These are phyloP conservation scores for Coemansia reversa DNA, from an alignment of 192 early-diverging fungal genomes.

Conservation along the genomic window DNA sequence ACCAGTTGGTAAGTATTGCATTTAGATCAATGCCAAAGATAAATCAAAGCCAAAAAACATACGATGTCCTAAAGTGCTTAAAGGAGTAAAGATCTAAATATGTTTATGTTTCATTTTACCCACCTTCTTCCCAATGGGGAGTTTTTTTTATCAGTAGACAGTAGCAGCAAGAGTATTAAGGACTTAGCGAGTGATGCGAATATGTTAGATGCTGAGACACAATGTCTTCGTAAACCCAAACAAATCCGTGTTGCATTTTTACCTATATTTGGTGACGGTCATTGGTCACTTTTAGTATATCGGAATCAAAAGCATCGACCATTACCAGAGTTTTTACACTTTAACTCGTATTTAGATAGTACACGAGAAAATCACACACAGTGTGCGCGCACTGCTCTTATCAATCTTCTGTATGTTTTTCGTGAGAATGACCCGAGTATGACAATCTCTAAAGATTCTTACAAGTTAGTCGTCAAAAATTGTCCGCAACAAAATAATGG, in stretches of 20 bases:
- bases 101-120: too few species aligned
- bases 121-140: background rate
- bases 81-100: too few species aligned
- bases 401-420: slow-evolving; percentile 48
- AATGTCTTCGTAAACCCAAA: slow-evolving; percentile 34
- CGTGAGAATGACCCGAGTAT: slow-evolving; percentile 42
- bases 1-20: slow-evolving; percentile 22
- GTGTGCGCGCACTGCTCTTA: slow-evolving; percentile 46
- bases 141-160: slow-evolving; percentile 12
- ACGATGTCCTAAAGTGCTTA: too few species aligned
- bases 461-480: slow-evolving; percentile 47
- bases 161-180: slow-evolving; percentile 18
- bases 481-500: slow-evolving; percentile 50
- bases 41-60: too few species aligned
- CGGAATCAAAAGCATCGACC: slow-evolving; percentile 19
- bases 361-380: slow-evolving; percentile 48
- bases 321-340: slow-evolving; percentile 51
- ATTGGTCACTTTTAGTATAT: slow-evolving; percentile 52
- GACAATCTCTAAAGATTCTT: slow-evolving; percentile 46
- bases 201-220: slow-evolving; percentile 34
- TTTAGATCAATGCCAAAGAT: too few species aligned
- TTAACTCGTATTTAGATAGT: slow-evolving; percentile 49
- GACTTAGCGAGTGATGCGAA: slow-evolving; percentile 45
- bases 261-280: slow-evolving; percentile 51
- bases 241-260: slow-evolving; percentile 43